phyloP scores from a whole-genome alignment of 345 rosid genomes.

The Brassica rapa region DNA sequence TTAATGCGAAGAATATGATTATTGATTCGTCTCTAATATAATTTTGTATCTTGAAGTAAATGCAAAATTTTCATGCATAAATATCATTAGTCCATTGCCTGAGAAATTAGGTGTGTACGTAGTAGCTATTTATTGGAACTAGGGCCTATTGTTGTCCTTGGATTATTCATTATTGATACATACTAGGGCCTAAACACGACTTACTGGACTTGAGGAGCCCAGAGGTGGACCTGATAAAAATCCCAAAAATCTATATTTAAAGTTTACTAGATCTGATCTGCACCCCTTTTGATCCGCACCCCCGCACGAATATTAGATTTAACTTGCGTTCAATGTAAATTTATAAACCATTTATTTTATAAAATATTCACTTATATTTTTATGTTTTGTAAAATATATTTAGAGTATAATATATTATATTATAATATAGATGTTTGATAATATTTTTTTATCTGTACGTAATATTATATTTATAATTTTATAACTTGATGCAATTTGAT shows the following conservation, averaged over 20 bases:
- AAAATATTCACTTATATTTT: no score
- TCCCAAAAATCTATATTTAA: not conserved
- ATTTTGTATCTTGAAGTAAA: not conserved
- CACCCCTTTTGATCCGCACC: no score
- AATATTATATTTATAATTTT: no score
- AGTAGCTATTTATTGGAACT: not conserved
- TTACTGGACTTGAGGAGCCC: not conserved
- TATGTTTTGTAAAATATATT: no score
- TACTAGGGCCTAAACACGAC: not conserved
- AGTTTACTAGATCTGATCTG: no score
- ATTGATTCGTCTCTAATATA: not conserved
- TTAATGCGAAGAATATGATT: constrained; percentile 8
- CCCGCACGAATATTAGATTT: no score
- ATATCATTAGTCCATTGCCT: not conserved
- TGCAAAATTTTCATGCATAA: not conserved
- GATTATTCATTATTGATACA: not conserved
- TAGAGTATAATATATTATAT: no score
- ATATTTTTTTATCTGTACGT: no score
- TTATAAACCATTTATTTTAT: no score
- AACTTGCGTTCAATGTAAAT: no score
- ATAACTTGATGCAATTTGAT: no score
- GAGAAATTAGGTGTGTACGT: constrained; percentile 6
- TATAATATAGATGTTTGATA: no score
- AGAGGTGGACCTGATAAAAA: not conserved
- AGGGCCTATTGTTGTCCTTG: constrained; percentile 7